Evolutionary conservation across 805 yeast species (phyloP).

Genomic region (Lachancea waltii): DNA sequence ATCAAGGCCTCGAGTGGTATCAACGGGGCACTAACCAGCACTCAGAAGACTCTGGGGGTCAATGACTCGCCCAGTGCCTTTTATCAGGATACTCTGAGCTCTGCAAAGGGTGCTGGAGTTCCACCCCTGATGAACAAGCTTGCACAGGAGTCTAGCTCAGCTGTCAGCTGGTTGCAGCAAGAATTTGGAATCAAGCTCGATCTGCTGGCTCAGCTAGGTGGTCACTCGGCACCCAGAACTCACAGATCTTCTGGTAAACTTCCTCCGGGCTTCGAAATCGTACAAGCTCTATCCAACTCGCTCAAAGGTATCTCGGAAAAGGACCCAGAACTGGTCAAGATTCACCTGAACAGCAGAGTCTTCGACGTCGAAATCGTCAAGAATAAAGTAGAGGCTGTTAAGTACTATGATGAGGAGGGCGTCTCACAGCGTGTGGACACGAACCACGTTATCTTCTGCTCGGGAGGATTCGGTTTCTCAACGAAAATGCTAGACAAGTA

Average conservation of each 20-base stretch:
- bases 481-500: constrained; percentile 36
- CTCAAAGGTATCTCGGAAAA: constrained; percentile 31
- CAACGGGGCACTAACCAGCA: constrained; percentile 62
- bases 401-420: constrained; percentile 32
- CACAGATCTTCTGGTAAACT: constrained; percentile 61
- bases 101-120: constrained; percentile 58
- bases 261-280: constrained; percentile 57
- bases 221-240: constrained; percentile 74
- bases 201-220: constrained; percentile 71
- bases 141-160: constrained; percentile 55
- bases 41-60: constrained; percentile 46
- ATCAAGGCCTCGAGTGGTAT: constrained; percentile 58
- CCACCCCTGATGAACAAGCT: constrained; percentile 52
- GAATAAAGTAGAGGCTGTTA: constrained; percentile 37
- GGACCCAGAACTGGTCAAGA: constrained; percentile 29
- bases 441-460: constrained; percentile 41
- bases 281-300: constrained; percentile 39
- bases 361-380: constrained; percentile 28
- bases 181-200: constrained; percentile 57
- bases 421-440: constrained; percentile 25
- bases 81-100: constrained; percentile 57
- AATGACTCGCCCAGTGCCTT: constrained; percentile 55
- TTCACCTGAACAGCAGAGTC: constrained; percentile 37
- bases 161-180: constrained; percentile 67
- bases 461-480: constrained; percentile 50